Percentiles rank a stretch among this genome's conserved stretches.
phyloP scores from a whole-genome alignment of 192 early-diverging fungal genomes.

The Neocallimastix lanati region DNA sequence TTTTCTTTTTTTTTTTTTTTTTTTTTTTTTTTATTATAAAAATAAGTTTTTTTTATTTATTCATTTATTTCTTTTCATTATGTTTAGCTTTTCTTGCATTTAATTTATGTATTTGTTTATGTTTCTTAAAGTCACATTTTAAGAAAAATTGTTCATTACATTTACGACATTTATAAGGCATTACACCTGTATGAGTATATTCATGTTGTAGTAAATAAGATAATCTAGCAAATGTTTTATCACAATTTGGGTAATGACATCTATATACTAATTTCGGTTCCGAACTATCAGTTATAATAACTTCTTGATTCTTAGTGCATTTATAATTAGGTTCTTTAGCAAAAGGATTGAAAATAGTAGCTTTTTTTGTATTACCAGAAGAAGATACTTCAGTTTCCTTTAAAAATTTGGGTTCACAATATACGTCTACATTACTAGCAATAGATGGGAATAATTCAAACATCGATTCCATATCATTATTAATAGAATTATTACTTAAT shows the following conservation, averaged over 20 bases:
- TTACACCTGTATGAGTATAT: background rate
- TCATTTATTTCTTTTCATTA: too few species aligned
- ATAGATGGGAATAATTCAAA: background rate
- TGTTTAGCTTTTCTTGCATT: too few species aligned
- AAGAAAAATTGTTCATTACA: background rate
- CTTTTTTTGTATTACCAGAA: too few species aligned
- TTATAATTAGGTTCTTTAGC: background rate
- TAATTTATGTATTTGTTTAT: background rate
- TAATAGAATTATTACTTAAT: background rate
- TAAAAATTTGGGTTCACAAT: background rate
- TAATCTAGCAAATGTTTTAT: background rate
- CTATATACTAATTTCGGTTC: background rate
- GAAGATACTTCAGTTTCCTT: too few species aligned
- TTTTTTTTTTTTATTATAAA: too few species aligned
- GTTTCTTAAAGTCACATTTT: background rate
- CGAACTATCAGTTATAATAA: too few species aligned
- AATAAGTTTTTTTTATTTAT: too few species aligned
- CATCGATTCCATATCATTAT: background rate
- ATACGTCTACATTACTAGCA: background rate
- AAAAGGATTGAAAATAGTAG: background rate
- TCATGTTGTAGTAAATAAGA: background rate
- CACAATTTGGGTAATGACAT: background rate
- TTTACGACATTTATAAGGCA: background rate
- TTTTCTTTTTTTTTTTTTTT: too few species aligned
- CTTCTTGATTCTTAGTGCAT: too few species aligned